Evolutionary conservation across 495 filamentous ascomycete genomes (phyloP), one percentile per base, ranked within the genome.

Genomic region (Talaromyces ruber): DNA sequence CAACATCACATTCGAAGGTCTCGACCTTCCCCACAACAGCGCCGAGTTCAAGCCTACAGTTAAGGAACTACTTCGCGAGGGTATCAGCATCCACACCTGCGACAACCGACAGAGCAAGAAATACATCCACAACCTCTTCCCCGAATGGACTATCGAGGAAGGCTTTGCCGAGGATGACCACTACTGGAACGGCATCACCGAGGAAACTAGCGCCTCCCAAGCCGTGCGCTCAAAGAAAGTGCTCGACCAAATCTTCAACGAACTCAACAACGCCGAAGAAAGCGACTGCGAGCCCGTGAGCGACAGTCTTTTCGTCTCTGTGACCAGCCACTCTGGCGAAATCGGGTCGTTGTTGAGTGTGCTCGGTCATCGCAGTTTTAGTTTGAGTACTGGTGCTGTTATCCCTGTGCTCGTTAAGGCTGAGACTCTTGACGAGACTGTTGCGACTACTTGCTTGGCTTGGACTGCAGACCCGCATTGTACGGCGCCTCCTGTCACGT

Each of bases 81-180:
- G 80, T 1, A 83, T 92, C 60, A 84, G 84, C 51, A 77, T 86
- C 52, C 91, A 94, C 68, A 93, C 91, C 7, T 96, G 91, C 70
- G 90, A 96, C 69, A 82, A 86, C 14, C 81, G 91, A 1, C 78
- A 79, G 58, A 78, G 64, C 26, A 81, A 80, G 57, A 73, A 75
- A 3, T 82, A 78, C 61, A 91, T 96, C 64, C 67, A 72, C 5
- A 51, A 67, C 12, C 71, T 72, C 18, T 90, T 85, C 65, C 88
- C 88, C 0, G 52, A 37, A 6, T 92, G 81, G 72, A 67, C 26
- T 2, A 82, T 92, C 56, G 91, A 92, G 64, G 54, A 71, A 0
- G 81, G 82, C 1, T 88, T 96, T 65, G 67, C 75, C 0, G 86
- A 89, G 60, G 63, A 74, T 5, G 89, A 92, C 67, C 68, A 77